Evolutionary conservation across 1,139 yeast species (phyloP), one percentile per base, ranked within the genome.

Genomic region (Casaregolazyma lundiana): DNA sequence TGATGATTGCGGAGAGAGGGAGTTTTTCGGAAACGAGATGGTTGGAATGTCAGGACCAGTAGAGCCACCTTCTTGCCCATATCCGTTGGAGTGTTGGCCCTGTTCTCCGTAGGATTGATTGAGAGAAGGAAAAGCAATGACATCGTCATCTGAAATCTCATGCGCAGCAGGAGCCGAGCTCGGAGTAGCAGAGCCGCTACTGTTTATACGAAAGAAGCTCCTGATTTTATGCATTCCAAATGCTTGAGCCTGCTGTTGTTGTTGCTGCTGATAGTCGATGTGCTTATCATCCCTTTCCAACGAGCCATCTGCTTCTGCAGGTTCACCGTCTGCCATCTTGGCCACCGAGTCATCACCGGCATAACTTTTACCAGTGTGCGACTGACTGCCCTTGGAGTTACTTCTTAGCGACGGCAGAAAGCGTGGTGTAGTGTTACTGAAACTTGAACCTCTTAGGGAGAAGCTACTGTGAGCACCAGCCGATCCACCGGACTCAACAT

Each of bases 151-250:
- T 34, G 26, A 32, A 6, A 38, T 22, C 22, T 22, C 26, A 20
- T 37, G 39, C 16, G 53, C 41, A 20, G 40, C 26, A 26, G 37
- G 32, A 8, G 34, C 37, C 17, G 38, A 20, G 7, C 32, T 16
- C 1, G 41, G 13, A 29, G 15, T 21, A 16, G 29, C 35, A 9
- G 32, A 37, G 40, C 38, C 30, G 21, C 48, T 46, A 7, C 54
- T 51, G 30, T 55, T 52, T 48, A 63, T 60, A 45, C 56, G 55
- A 49, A 63, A 62, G 45, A 63, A 50, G 46, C 53, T 61, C 44
- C 60, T 58, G 40, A 63, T 53, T 44, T 60, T 56, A 46, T 56
- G 64, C 39, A 41, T 41, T 16, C 43, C 30, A 13, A 35, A 40
- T n/a, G 22, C 26, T 9, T 30, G 22, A 7, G 43, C 18, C 13